Conservation (phyloP, 257 asterid species). For the Cinchona pubescens region DNA sequence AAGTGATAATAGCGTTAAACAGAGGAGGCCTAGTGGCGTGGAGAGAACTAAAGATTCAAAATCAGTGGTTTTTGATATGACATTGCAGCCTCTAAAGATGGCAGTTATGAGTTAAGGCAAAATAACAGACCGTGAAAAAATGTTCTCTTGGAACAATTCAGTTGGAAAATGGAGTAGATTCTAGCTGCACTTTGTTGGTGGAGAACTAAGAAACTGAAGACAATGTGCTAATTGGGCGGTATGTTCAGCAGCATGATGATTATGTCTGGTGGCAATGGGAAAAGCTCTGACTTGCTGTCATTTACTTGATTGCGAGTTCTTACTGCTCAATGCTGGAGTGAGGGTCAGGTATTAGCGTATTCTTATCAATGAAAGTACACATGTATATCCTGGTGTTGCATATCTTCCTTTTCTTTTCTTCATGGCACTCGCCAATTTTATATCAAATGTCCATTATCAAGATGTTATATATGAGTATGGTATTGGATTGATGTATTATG, state of each 20-base stretch:
- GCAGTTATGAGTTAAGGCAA: constrained; percentile 50
- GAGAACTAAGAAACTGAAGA: constrained; percentile 1
- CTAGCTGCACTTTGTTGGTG: not conserved
- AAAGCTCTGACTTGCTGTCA: not conserved
- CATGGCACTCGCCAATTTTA: constrained; percentile 1
- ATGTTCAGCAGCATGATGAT: not conserved
- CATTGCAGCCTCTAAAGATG: constrained; percentile 63
- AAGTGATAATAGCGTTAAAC: constrained; percentile 21
- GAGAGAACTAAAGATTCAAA: constrained; percentile 29
- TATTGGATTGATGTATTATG: not conserved
- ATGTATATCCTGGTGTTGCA: constrained; percentile 14
- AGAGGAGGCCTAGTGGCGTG: constrained; percentile 20
- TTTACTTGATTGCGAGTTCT: not conserved
- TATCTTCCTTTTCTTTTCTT: not conserved
- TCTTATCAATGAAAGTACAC: constrained; percentile 2
- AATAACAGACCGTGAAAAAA: constrained; percentile 19
- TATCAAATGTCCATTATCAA: not conserved
- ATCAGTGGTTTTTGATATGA: constrained; percentile 52
- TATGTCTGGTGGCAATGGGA: not conserved
- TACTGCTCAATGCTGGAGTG: not conserved
- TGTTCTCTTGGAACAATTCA: not conserved
- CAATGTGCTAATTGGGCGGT: not conserved
- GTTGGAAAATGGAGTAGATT: not conserved
- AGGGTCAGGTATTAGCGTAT: constrained; percentile 6
- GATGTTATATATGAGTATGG: not conserved